Evolutionary conservation across 176 grass and related monocot genomes (phyloP).

Genomic region (Poa pratensis): DNA sequence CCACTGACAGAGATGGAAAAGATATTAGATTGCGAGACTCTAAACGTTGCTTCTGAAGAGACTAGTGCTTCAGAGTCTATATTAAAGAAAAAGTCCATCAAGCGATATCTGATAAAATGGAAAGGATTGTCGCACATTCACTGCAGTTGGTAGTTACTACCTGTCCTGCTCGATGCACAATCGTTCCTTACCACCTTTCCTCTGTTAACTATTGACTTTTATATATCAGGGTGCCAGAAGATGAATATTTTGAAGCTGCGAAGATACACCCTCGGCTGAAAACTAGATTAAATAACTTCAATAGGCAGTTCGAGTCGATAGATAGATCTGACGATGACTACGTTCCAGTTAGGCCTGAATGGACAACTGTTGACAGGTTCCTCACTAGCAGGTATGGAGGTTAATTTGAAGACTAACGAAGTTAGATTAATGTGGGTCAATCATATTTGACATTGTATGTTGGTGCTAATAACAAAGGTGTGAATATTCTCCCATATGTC

Average conservation of each 20-base stretch:
- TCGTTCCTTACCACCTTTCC: constrained; percentile 28
- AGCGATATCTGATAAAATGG: constrained; percentile 97
- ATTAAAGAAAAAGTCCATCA: constrained; percentile 54
- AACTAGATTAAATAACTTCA: constrained; percentile 88
- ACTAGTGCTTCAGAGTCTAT: constrained; percentile 54
- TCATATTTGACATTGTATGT: constrained; percentile 33
- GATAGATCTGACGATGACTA: constrained; percentile 91
- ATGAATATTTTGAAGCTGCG: constrained; percentile 80
- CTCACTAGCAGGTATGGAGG: constrained; percentile 73
- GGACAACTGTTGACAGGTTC: constrained; percentile 93
- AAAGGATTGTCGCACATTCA: constrained; percentile 95
- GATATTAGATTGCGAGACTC: constrained; percentile 84
- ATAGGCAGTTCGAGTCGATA: constrained; percentile 61
- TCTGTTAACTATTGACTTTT: constrained; percentile 34
- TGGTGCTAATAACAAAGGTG: neutral
- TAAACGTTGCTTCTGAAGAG: constrained; percentile 45
- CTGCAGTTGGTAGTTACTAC: constrained; percentile 76
- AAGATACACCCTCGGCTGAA: constrained; percentile 83
- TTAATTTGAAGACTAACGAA: constrained; percentile 28
- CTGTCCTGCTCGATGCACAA: constrained; percentile 4
- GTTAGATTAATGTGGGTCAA: constrained; percentile 9
- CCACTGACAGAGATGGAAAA: constrained; percentile 94
- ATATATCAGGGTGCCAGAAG: constrained; percentile 82
- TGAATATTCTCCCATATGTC: constrained; percentile 11
- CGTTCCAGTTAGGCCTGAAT: constrained; percentile 85